Evolutionary conservation across 192 early-diverging fungal genomes (phyloP).

Genomic region (Coemansia sp.): DNA sequence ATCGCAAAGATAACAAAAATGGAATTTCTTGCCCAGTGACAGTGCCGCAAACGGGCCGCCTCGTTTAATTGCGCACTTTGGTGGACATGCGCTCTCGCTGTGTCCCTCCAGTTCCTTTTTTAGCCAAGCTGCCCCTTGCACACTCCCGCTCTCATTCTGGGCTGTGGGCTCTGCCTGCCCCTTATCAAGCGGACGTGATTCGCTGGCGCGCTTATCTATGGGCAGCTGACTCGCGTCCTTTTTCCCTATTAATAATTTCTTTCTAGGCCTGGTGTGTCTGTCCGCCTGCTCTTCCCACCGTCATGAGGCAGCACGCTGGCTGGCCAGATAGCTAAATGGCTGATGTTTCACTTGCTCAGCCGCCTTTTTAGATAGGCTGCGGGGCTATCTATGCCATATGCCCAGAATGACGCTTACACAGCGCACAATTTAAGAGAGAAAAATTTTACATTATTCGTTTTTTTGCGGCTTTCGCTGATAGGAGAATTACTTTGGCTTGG

Average conservation of each 20-base stretch:
- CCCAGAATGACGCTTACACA: neutral
- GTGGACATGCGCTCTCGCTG: slow-evolving; percentile 7
- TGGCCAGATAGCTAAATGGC: neutral
- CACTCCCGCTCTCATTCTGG: neutral
- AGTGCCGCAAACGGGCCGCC: slow-evolving; percentile 5
- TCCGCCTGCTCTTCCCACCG: slow-evolving; percentile 6
- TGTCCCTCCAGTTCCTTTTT: slow-evolving; percentile 1
- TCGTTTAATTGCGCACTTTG: neutral
- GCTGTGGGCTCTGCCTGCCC: slow-evolving; percentile 7
- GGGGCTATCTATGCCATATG: neutral
- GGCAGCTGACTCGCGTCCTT: slow-evolving; percentile 5
- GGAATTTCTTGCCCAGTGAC: slow-evolving; percentile 1
- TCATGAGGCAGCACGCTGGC: slow-evolving; percentile 5
- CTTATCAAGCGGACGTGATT: slow-evolving; percentile 15
- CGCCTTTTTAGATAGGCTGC: slow-evolving; percentile 2
- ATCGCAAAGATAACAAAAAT: slow-evolving; percentile 5
- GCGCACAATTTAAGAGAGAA: no score
- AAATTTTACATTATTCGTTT: neutral
- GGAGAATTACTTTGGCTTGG: no score
- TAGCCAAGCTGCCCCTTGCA: neutral
- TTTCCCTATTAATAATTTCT: neutral
- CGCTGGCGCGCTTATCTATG: slow-evolving; percentile 21
- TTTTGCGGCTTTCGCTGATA: neutral
- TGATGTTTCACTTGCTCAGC: neutral
- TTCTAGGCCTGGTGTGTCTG: neutral